Conservation (phyloP, 148 eudicot species). For the Camellia lanceoleosa region DNA sequence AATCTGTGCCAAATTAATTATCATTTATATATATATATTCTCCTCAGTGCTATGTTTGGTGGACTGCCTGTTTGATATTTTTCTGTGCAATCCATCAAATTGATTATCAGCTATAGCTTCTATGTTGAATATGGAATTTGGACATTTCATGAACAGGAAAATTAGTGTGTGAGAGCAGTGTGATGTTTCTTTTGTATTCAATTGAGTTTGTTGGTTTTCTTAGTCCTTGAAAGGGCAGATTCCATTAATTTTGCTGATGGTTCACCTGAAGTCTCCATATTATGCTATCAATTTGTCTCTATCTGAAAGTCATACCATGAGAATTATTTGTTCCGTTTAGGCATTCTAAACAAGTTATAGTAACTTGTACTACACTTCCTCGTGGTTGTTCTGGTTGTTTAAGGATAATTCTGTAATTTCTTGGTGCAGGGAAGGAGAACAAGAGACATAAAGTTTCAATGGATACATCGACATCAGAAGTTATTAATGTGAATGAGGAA, state of each 20-base stretch:
- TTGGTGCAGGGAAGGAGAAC: slow-evolving; percentile 24
- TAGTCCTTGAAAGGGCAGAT: not conserved
- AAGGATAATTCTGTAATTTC: not conserved
- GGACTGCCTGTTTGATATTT: not conserved
- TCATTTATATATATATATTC: not conserved
- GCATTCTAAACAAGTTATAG: not conserved
- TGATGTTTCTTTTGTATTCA: not conserved
- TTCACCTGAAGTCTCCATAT: not conserved
- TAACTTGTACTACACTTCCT: not conserved
- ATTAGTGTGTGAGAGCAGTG: not conserved
- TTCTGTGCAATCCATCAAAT: not conserved
- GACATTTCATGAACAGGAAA: not conserved
- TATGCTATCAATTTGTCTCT: not conserved
- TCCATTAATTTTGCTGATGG: not conserved
- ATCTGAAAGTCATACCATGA: not conserved
- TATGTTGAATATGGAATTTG: not conserved
- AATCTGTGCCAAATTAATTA: not conserved
- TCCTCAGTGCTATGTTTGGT: too few relatives aligned
- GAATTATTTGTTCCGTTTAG: not conserved
- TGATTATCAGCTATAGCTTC: not conserved
- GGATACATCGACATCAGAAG: slow-evolving; percentile 37
- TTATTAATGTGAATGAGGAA: slow-evolving; percentile 30
- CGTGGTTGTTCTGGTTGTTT: slow-evolving; percentile 1
- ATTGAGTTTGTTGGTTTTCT: not conserved
- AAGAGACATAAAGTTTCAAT: slow-evolving; percentile 18